Evolutionary conservation across 495 filamentous ascomycete species (phyloP), one percentile per base, ranked within the genome.

Genomic region (Hypoxylon cercidicola): DNA sequence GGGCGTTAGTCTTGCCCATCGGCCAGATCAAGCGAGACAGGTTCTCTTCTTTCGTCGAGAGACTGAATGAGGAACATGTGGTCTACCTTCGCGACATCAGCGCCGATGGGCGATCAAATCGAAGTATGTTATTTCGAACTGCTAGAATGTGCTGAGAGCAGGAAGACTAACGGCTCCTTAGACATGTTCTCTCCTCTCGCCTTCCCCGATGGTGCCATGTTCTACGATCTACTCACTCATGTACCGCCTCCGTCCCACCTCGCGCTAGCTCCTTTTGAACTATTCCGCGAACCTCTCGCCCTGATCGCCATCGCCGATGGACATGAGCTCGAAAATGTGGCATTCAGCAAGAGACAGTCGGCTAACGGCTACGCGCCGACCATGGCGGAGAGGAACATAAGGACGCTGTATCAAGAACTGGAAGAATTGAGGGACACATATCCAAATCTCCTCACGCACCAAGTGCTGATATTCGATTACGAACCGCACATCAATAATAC

Each of bases 141-240:
- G 10, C 18, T 1, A 53, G 13, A 32, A 30, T 40, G 15, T 7
- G 6, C 20, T 8, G 45, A 18, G 15, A 62, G 59, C 76, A 83
- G 60, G 81, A 71, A 60, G 53, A 45, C 65, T 47, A 34, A 61
- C 28, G 51, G 47, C 41, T 60, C 66, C 60, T 23, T 71, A 97
- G 93, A 93, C 70, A 93, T 96, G 89, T 97, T 99, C 74, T 96
- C 93, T 41, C 95, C 95, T 21, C 81, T 96, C 64, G 93, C 92
- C 1, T 98, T 96, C 74, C 94, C 94, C 8, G 86, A 87, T 60
- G 95, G 95, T 54, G 86, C 88, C 64, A 89, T 99, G 64, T 84
- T 97, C 62, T 97, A 96, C 82, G 90, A 97, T 73, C 82, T 97
- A 52, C 89, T 90, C 37, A 92, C 89, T 49, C 89, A 91, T 61